Evolutionary conservation across 495 filamentous ascomycete species (phyloP).

Genomic region (Cryomyces minteri): DNA sequence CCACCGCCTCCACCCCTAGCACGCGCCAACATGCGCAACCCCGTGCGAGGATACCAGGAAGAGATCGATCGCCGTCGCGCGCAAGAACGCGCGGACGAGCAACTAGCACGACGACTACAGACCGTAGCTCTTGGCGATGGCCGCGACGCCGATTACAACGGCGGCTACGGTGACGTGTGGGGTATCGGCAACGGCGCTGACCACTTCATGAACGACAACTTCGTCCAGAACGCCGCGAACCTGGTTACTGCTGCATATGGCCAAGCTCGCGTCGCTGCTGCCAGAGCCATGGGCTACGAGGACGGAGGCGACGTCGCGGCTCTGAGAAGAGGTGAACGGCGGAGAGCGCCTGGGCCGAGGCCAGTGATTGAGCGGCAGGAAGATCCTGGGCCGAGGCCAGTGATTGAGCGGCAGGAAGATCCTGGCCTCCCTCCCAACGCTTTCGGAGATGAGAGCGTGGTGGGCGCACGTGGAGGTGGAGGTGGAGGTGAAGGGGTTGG

Average conservation of each 20-base stretch:
- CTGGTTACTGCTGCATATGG: conserved; percentile 6
- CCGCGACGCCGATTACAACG: conserved; percentile 12
- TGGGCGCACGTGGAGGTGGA: not conserved
- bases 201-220: conserved; percentile 26
- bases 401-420: not conserved
- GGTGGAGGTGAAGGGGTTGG: not conserved
- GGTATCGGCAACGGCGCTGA: conserved; percentile 23
- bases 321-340: too few species aligned
- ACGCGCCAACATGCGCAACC: not conserved
- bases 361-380: not conserved
- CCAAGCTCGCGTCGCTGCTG: not conserved
- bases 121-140: conserved; percentile 24
- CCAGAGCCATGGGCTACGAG: not conserved
- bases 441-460: not conserved
- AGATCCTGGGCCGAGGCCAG: not conserved
- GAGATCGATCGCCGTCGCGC: conserved; percentile 29
- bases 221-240: conserved; percentile 12
- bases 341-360: not conserved
- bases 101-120: conserved; percentile 35
- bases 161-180: conserved; percentile 15
- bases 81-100: conserved; percentile 39
- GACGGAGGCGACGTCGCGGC: not conserved
- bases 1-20: not conserved
- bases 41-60: conserved; percentile 25
- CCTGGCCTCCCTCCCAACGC: not conserved